Evolutionary conservation across 371 early-diverging fungal genomes (phyloP).

Genomic region (Apophysomyces ossiformis): DNA sequence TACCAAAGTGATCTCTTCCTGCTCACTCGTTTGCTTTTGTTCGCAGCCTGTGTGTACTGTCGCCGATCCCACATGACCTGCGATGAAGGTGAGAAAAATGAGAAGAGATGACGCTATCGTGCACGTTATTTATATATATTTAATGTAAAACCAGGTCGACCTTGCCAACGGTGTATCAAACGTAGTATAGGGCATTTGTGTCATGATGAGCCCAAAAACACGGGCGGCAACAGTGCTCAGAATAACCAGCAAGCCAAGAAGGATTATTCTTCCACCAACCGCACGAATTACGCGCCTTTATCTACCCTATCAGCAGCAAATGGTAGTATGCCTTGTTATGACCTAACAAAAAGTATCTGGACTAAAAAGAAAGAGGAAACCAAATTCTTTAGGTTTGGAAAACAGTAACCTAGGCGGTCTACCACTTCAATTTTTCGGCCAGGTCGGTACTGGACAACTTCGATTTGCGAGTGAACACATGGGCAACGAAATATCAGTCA

Average conservation of each 20-base stretch:
- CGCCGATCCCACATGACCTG: constrained; percentile 86
- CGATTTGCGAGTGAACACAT: constrained; percentile 80
- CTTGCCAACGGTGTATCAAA: constrained; percentile 91
- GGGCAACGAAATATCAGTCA: constrained; percentile 83
- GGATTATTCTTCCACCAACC: constrained; percentile 9
- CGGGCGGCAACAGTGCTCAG: background rate
- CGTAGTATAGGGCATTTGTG: constrained; percentile 88
- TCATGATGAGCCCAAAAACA: constrained; percentile 58
- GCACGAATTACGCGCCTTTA: constrained; percentile 10
- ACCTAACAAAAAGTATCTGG: background rate
- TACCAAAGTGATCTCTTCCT: background rate
- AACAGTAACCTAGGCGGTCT: constrained; percentile 40
- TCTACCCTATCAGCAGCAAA: constrained; percentile 23
- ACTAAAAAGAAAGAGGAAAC: background rate
- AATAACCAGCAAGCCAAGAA: constrained; percentile 15
- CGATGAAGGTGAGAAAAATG: constrained; percentile 51
- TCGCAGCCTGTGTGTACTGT: constrained; percentile 75
- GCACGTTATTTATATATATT: background rate
- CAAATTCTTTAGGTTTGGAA: constrained; percentile 19
- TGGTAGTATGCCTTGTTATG: constrained; percentile 10
- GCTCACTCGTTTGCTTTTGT: background rate
- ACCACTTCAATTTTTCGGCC: constrained; percentile 50
- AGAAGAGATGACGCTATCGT: background rate
- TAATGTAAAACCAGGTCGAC: constrained; percentile 57
- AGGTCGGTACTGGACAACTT: constrained; percentile 63